Conservation (phyloP, 148 eudicot species). For the Rheum nobile region DNA sequence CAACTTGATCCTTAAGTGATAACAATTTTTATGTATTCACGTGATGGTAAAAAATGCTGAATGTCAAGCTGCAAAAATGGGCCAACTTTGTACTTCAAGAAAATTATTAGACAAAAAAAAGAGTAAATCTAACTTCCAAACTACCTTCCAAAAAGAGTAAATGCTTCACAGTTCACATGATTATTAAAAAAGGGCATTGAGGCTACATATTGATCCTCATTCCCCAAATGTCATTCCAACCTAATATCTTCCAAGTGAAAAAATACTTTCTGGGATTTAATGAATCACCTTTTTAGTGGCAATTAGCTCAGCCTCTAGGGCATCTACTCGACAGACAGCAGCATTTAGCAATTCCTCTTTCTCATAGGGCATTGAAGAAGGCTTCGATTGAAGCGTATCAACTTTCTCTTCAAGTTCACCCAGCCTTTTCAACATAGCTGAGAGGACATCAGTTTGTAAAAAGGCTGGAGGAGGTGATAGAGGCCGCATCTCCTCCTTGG, state of each 20-base stretch:
- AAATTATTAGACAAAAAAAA: too few relatives aligned
- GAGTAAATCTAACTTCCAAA: too few relatives aligned
- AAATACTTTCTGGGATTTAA: not conserved
- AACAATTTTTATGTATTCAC: not conserved
- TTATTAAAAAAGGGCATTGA: not conserved
- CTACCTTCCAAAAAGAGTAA: too few relatives aligned
- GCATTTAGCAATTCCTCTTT: constrained; percentile 63
- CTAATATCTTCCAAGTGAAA: not conserved
- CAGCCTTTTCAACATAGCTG: constrained; percentile 37
- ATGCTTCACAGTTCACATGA: too few relatives aligned
- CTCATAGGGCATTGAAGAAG: constrained; percentile 47
- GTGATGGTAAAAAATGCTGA: too few relatives aligned
- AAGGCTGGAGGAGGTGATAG: constrained; percentile 18
- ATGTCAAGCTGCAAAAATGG: too few relatives aligned
- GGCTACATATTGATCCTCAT: too few relatives aligned
- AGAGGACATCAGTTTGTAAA: constrained; percentile 15
- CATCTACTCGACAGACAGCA: constrained; percentile 66
- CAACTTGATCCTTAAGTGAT: too few relatives aligned
- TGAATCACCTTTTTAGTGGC: constrained; percentile 35
- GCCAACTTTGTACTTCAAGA: too few relatives aligned
- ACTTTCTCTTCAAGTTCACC: constrained; percentile 67
- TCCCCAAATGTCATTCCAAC: not conserved
- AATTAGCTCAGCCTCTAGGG: constrained; percentile 77
- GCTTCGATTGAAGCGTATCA: constrained; percentile 30
- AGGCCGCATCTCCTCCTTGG: constrained; percentile 12